Evolutionary conservation across 768 basidiomycete genomes (phyloP), one percentile per base, ranked within the genome.

Genomic region (Paxillus involutus): DNA sequence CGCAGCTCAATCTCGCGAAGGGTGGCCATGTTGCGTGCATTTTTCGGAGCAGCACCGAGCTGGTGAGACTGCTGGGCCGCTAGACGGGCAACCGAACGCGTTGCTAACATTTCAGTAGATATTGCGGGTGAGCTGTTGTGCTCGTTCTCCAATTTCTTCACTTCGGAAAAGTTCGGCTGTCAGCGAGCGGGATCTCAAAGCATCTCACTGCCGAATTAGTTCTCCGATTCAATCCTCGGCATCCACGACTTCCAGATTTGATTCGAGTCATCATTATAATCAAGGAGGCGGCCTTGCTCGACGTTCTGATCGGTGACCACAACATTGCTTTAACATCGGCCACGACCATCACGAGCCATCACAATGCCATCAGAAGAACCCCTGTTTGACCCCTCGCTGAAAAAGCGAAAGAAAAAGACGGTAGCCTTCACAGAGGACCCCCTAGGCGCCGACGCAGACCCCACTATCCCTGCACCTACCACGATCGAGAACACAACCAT

Each of bases 1-100:
- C 96, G 88, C 72, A 92, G 75, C 80, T 99, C 96, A 68, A 99
- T 90, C 78, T 99, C 96, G 61, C 94, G 89, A 61, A 99, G 86
- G 56, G 97, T 98, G 40, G 96, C 97, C 94, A 94, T 93, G 75
- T 89, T 93, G 65, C 90, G 85, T 67, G 87, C 84, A 60, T 72
- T 71, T 61, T 77, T 68, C 32, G 74, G 75, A 24, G 66, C 72
- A 49, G 73, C 72, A 56, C 71, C 74, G 60, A 73, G 68, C 62
- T 68, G 66, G 55, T 63, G 58, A 40, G 70, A 61, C 54, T 74
- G 72, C 68, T 77, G 76, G 44, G 59, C 53, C 48, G 69, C 73
- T 60, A 79, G 69, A 62, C 74, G 78, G 55, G 72, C 71, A 60
- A 76, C 73, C 58, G 78, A 71, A 62, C 69, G 76, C 67, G 81